Percentiles rank a stretch among this genome's conserved stretches.
These are phyloP conservation scores for Smallanthus sonchifolius DNA, from an alignment of 129 eudicot species.

Conservation along the genomic window DNA sequence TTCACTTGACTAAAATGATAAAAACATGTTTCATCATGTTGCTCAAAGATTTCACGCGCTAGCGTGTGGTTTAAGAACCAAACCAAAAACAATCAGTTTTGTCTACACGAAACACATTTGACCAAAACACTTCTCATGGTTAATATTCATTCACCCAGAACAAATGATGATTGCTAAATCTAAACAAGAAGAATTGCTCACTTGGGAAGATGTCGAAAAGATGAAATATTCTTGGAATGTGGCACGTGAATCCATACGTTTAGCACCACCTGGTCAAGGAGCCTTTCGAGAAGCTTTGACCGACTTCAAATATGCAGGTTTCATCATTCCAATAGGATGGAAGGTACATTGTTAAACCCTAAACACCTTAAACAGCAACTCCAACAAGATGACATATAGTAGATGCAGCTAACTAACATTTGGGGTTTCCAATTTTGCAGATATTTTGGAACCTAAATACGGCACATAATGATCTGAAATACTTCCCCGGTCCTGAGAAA, in stretches of 20 bases:
- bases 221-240: conserved; percentile 33
- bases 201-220: conserved; percentile 34
- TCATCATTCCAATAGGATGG: conserved; percentile 41
- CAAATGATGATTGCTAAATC: conserved; percentile 27
- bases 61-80: not conserved
- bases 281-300: conserved; percentile 36
- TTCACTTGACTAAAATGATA: not conserved
- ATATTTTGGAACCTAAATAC: conserved; percentile 38
- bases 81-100: not conserved
- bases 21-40: not conserved
- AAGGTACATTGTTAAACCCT: conserved; percentile 19
- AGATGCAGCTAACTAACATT: not conserved
- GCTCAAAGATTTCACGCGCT: not conserved
- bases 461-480: conserved; percentile 34
- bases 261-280: conserved; percentile 38
- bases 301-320: conserved; percentile 33
- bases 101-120: not conserved
- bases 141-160: conserved; percentile 11
- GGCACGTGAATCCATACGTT: conserved; percentile 29
- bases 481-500: conserved; percentile 35
- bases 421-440: conserved; percentile 11
- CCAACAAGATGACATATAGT: not conserved
- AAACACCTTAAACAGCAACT: not conserved
- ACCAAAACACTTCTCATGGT: not conserved
- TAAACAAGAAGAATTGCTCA: conserved; percentile 25